These are phyloP conservation scores for Solanum verrucosum DNA, from an alignment of 257 asterid species.

Conservation along the genomic window DNA sequence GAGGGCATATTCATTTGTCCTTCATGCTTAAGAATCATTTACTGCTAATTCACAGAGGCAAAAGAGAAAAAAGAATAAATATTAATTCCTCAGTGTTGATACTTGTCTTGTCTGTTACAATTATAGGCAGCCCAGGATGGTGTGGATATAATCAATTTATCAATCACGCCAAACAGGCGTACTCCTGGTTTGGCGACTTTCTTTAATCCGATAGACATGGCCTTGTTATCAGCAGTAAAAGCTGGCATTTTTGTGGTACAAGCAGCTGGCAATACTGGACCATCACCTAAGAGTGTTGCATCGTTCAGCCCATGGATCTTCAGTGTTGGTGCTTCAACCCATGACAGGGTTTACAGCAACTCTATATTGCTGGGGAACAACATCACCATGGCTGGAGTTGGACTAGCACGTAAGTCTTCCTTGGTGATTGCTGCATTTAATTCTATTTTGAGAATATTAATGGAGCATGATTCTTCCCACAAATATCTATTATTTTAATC, in stretches of 20 bases:
- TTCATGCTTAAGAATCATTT: not conserved
- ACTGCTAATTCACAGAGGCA: not conserved
- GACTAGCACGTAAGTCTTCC: slow-evolving; percentile 83
- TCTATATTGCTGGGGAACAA: slow-evolving; percentile 82
- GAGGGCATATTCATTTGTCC: not conserved
- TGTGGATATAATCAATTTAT: slow-evolving; percentile 86
- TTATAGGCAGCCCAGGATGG: slow-evolving; percentile 95
- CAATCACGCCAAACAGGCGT: slow-evolving; percentile 95
- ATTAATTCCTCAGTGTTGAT: not conserved
- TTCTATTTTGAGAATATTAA: not conserved
- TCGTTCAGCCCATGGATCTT: slow-evolving; percentile 99
- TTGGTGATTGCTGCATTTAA: not conserved
- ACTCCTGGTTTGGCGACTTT: slow-evolving; percentile 96
- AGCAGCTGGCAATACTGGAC: slow-evolving; percentile 99
- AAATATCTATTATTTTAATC: not conserved
- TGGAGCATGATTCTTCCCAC: not conserved
- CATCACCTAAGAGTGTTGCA: slow-evolving; percentile 79
- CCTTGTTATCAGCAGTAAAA: slow-evolving; percentile 82
- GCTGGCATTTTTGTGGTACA: slow-evolving; percentile 86
- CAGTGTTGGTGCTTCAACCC: slow-evolving; percentile 93
- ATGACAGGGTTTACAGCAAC: slow-evolving; percentile 74
- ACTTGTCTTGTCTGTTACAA: not conserved
- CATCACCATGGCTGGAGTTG: slow-evolving; percentile 78
- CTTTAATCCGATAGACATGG: slow-evolving; percentile 99
- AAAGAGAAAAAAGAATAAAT: not conserved